phyloP scores from a whole-genome alignment of 768 basidiomycete genomes.

The Suillus clintonianus region DNA sequence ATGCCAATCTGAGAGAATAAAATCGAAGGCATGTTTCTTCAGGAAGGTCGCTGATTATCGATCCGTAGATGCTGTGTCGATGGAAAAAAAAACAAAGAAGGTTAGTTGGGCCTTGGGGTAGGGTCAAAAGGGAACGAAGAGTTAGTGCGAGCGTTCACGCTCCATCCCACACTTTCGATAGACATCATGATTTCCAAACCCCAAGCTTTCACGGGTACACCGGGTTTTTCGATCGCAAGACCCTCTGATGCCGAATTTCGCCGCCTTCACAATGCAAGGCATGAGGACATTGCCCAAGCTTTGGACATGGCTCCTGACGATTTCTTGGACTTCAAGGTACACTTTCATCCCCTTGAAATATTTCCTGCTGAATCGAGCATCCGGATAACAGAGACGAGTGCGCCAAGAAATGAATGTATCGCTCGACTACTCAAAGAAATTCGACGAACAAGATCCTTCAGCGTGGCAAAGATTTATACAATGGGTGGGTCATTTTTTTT shows the following conservation, averaged over 20 bases:
- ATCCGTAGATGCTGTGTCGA: background rate
- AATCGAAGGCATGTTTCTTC: background rate
- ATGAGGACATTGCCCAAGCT: background rate
- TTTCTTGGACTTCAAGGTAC: background rate
- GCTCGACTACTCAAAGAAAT: background rate
- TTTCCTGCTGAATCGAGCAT: background rate
- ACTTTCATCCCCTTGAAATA: background rate
- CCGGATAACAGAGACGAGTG: background rate
- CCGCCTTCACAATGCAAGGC: background rate
- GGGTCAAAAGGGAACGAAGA: background rate
- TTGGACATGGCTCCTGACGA: background rate
- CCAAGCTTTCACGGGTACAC: background rate
- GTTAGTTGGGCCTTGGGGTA: background rate
- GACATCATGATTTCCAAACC: background rate
- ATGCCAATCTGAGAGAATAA: background rate
- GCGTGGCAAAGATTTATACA: background rate
- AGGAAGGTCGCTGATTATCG: background rate
- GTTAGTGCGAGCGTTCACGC: background rate
- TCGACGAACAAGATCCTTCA: background rate
- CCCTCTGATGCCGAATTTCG: background rate
- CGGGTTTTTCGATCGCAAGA: background rate
- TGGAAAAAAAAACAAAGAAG: background rate
- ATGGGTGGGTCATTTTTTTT: background rate
- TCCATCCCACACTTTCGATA: background rate
- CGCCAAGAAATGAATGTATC: background rate